Evolutionary conservation across 768 basidiomycete genomes (phyloP), one percentile per base, ranked within the genome.

Genomic region (Gloeopeniophorella convolvens): DNA sequence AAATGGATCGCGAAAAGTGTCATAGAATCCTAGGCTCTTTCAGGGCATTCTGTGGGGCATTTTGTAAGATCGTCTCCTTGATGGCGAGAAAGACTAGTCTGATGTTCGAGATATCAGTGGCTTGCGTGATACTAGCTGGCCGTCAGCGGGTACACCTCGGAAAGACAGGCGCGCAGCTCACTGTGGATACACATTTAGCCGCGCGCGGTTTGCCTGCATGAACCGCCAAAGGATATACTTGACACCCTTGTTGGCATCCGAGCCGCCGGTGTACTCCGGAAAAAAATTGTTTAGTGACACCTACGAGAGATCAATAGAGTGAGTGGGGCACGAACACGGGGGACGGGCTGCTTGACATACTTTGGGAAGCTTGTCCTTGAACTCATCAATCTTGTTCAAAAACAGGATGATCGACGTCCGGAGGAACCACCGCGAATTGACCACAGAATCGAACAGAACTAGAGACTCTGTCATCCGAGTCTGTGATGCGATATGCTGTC

Each of bases 61-160:
- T 91, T 66, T 87, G 85, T 43, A 92, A 64, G 44, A 92, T 91
- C 13, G 89, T 92, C 67, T 93, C 90, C 67, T 91, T 90, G 37
- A 90, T 87, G 0, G 87, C 85, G 0, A 85, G 84, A 54, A 91
- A 89, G 15, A 91, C 86, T 0, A 90, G 70, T 40, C 76, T 68
- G 42, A 90, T 83, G 62, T 91, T 91, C 3, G 78, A 79, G 23
- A 88, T 91, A 65, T 92, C 89, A 26, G 88, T 91, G 21, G 88
- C 89, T 65, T 90, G 86, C 9, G 88, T 89, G 48, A 91, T 62
- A 73, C 83, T 85, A 56, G 12, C 42, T 33, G 21, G 8, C 11
- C 4, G 23, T 30, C 31, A 13, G 6, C 6, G 11, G 13, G 15
- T 4, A 18, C 53, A 31, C 3, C 34, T 1, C 9, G 21, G 16